Conservation (phyloP, 768 basidiomycete genomes). For the Lentinula boryana region DNA sequence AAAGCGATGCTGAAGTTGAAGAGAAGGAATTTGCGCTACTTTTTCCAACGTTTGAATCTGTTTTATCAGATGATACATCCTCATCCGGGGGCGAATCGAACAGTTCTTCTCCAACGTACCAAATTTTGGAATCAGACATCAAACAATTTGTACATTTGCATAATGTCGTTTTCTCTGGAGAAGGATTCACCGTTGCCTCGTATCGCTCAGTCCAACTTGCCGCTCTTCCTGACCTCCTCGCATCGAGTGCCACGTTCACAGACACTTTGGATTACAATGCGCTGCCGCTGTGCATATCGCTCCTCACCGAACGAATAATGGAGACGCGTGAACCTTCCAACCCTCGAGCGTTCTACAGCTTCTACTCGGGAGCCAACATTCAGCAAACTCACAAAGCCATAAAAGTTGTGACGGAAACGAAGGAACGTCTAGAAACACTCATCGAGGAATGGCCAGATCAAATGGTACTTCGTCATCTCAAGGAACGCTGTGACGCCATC, state of each 20-base stretch:
- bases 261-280: slow-evolving; percentile 46
- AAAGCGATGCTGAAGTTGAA: slow-evolving; percentile 70
- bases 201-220: background rate
- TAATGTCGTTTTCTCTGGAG: slow-evolving; percentile 29
- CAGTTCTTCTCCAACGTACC: slow-evolving; percentile 10
- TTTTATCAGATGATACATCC: slow-evolving; percentile 19
- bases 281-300: slow-evolving; percentile 42
- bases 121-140: slow-evolving; percentile 29
- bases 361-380: slow-evolving; percentile 78
- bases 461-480: slow-evolving; percentile 88
- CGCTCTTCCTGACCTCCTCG: slow-evolving; percentile 23
- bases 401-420: slow-evolving; percentile 43
- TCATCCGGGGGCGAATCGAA: background rate
- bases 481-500: slow-evolving; percentile 61
- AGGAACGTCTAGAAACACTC: slow-evolving; percentile 45
- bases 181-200: background rate
- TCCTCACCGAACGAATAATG: slow-evolving; percentile 37
- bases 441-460: slow-evolving; percentile 93
- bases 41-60: slow-evolving; percentile 81
- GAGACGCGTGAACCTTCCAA: slow-evolving; percentile 20
- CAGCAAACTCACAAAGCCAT: slow-evolving; percentile 61
- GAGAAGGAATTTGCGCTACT: slow-evolving; percentile 77
- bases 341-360: slow-evolving; percentile 44
- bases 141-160: slow-evolving; percentile 43
- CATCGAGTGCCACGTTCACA: slow-evolving; percentile 16